A percentile compares a stretch with the other conserved stretches of the same genome.
Conservation (phyloP, 805 yeast species). For the Wickerhamomyces silvicola region DNA sequence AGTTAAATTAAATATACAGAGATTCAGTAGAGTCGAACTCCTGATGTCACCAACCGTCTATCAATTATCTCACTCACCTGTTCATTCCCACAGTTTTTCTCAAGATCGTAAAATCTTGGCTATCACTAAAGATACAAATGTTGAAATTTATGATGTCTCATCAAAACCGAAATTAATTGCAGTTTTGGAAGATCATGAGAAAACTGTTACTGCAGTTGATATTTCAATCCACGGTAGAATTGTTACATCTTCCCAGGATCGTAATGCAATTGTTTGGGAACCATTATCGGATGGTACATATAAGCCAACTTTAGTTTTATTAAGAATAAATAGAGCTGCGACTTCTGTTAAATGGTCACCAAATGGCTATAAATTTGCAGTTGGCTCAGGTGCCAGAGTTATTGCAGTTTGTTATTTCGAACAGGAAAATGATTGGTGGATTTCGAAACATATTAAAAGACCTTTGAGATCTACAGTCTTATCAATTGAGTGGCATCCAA, state of each 20-base stretch:
- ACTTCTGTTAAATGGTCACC: conserved; percentile 95
- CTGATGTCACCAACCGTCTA: conserved; percentile 31
- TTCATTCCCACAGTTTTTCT: conserved; percentile 87
- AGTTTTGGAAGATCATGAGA: conserved; percentile 77
- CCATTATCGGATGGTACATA: conserved; percentile 52
- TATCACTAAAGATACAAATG: conserved; percentile 70
- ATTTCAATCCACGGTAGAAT: conserved; percentile 83
- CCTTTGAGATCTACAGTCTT: conserved; percentile 87
- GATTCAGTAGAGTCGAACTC: conserved; percentile 31
- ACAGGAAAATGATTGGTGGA: conserved; percentile 98
- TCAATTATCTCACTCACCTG: conserved; percentile 75
- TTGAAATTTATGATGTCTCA: conserved; percentile 63
- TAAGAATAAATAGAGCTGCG: conserved; percentile 93
- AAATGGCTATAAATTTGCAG: conserved; percentile 91
- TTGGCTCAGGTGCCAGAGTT: conserved; percentile 90
- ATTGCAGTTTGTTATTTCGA: conserved; percentile 96
- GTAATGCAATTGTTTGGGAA: conserved; percentile 97
- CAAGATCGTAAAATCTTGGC: conserved; percentile 63
- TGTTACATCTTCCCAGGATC: conserved; percentile 95
- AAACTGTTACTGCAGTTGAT: conserved; percentile 91
- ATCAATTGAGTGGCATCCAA: conserved; percentile 88
- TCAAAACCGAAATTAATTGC: conserved; percentile 57
- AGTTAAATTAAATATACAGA: too few species aligned
- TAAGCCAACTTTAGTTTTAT: conserved; percentile 86
- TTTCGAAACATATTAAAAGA: conserved; percentile 92